These are phyloP conservation scores for Spizellomyces punctatus DNA, from an alignment of 192 early-diverging fungal species.

Conservation along the genomic window DNA sequence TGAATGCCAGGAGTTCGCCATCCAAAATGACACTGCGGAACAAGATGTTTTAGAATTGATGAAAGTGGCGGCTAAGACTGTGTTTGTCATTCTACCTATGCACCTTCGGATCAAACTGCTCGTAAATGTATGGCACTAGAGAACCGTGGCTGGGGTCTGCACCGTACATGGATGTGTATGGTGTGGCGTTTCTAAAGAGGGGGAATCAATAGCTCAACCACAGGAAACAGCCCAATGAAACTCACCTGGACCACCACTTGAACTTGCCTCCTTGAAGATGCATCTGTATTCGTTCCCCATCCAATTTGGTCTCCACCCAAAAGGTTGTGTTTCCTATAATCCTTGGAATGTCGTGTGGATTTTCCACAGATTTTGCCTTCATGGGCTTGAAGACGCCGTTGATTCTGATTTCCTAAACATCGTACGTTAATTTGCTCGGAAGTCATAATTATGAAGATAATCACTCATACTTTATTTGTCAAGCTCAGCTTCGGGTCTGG, in stretches of 20 bases:
- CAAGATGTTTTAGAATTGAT: not conserved
- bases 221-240: too few species aligned
- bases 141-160: conserved; percentile 52
- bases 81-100: conserved; percentile 33
- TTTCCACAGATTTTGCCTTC: conserved; percentile 56
- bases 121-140: conserved; percentile 58
- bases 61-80: not conserved
- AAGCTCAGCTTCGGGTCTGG: conserved; percentile 41
- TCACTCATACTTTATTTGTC: conserved; percentile 33
- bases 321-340: conserved; percentile 54
- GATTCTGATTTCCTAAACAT: too few species aligned
- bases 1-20: conserved; percentile 79
- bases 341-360: conserved; percentile 48
- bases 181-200: conserved; percentile 48
- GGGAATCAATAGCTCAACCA: too few species aligned
- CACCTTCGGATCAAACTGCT: conserved; percentile 49
- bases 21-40: conserved; percentile 69
- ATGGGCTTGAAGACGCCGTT: conserved; percentile 69
- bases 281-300: conserved; percentile 77
- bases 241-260: conserved; percentile 46
- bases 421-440: too few species aligned
- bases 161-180: conserved; percentile 75
- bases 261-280: conserved; percentile 67
- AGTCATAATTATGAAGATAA: conserved; percentile 45
- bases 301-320: conserved; percentile 83